Evolutionary conservation across 2,329 filamentous ascomycete genomes (phyloP).

Genomic region (Trematosphaeria pertusa): DNA sequence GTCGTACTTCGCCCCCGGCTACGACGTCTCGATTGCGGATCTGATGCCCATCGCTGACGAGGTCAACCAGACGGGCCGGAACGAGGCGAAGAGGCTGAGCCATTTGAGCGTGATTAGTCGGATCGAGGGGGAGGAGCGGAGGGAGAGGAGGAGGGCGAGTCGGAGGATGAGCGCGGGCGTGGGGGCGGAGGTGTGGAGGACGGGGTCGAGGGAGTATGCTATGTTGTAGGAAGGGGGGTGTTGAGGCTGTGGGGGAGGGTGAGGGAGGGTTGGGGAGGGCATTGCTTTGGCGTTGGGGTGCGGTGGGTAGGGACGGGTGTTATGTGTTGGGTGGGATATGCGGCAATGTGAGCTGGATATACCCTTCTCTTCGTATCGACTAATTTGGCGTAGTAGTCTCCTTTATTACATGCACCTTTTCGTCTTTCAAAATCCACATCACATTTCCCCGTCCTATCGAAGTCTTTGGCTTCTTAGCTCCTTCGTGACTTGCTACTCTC

Average conservation of each 20-base stretch:
- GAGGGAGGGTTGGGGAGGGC: too few relatives aligned
- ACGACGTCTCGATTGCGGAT: background rate
- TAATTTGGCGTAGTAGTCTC: too few relatives aligned
- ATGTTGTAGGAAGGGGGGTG: background rate
- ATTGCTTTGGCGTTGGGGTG: too few relatives aligned
- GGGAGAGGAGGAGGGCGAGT: constrained; percentile 4
- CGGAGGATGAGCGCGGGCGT: background rate
- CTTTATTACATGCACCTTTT: too few relatives aligned
- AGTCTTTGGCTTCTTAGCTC: too few relatives aligned
- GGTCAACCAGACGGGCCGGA: background rate
- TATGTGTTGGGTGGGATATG: background rate
- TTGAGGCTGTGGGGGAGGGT: too few relatives aligned
- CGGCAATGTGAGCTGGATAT: background rate
- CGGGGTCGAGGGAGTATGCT: background rate
- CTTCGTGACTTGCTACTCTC: too few relatives aligned
- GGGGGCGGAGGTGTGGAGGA: too few relatives aligned
- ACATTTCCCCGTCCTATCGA: too few relatives aligned
- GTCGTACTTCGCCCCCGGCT: background rate
- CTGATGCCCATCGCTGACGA: constrained; percentile 1
- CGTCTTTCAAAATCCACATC: too few relatives aligned
- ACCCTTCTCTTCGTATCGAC: background rate
- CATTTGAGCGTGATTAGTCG: constrained; percentile 3
- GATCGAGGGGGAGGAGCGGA: background rate
- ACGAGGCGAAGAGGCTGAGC: constrained; percentile 4
- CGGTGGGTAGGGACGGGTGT: too few relatives aligned